A percentile compares a stretch with the other conserved stretches of the same genome.
phyloP scores from a whole-genome alignment of 257 asterid genomes.

The Solanum pimpinellifolium region DNA sequence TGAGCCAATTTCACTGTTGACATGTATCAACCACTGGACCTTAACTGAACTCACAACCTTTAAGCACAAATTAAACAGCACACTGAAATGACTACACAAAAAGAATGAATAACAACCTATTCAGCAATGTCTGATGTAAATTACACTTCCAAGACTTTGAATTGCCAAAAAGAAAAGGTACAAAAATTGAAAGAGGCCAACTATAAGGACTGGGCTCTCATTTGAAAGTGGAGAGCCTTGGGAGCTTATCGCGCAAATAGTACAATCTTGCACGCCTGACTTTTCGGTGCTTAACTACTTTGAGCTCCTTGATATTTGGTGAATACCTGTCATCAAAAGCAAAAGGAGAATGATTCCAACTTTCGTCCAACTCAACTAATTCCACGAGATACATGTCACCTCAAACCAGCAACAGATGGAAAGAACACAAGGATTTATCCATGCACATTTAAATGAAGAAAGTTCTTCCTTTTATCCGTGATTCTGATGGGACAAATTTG shows the following conservation, averaged over 20 bases:
- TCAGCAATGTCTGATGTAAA: background rate
- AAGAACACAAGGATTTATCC: too few relatives aligned
- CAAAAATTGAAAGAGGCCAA: background rate
- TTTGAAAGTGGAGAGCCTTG: conserved; percentile 90
- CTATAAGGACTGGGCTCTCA: conserved; percentile 10
- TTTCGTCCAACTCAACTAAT: background rate
- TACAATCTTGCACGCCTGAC: conserved; percentile 81
- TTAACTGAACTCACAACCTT: background rate
- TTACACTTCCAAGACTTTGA: background rate
- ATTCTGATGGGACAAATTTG: background rate
- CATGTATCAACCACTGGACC: background rate
- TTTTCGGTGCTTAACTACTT: conserved; percentile 71
- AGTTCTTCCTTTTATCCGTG: background rate
- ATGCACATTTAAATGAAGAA: too few relatives aligned
- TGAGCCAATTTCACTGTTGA: too few relatives aligned
- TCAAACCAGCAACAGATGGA: background rate
- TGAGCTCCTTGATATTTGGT: conserved; percentile 71
- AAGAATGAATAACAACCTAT: background rate
- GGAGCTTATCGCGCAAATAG: conserved; percentile 88
- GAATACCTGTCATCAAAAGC: conserved; percentile 54
- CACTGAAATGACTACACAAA: background rate
- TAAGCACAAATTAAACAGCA: background rate
- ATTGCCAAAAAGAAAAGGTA: background rate
- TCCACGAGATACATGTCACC: background rate
- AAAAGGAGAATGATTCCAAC: background rate